A percentile compares a stretch with the other conserved stretches of the same genome.
These are phyloP conservation scores for Diutina scorzettiae DNA, from an alignment of 1,139 yeast species.

Conservation along the genomic window DNA sequence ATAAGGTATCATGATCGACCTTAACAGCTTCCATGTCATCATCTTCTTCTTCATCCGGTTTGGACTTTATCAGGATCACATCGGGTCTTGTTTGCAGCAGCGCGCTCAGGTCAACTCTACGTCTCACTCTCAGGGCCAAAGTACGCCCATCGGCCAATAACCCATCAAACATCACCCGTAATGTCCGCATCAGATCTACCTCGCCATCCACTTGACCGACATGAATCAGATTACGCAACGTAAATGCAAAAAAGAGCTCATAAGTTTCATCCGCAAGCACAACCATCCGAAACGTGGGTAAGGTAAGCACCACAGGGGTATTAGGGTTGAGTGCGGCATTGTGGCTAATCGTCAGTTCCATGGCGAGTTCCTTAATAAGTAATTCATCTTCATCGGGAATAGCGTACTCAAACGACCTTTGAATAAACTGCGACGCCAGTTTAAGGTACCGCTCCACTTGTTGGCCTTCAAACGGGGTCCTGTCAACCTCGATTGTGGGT, in stretches of 20 bases:
- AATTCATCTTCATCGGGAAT: conserved; percentile 49
- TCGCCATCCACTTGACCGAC: conserved; percentile 40
- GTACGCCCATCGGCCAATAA: conserved; percentile 84
- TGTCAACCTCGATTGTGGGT: conserved; percentile 38
- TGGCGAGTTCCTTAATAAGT: conserved; percentile 24
- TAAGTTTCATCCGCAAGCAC: conserved; percentile 87
- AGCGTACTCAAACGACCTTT: conserved; percentile 85
- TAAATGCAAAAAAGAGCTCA: conserved; percentile 66
- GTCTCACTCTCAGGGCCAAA: conserved; percentile 79
- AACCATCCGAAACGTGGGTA: conserved; percentile 93
- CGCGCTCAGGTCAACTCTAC: conserved; percentile 57
- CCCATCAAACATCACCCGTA: conserved; percentile 85
- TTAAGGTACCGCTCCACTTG: conserved; percentile 75
- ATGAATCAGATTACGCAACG: conserved; percentile 56
- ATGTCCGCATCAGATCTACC: conserved; percentile 37
- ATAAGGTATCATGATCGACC: conserved; percentile 34
- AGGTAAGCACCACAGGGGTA: conserved; percentile 60
- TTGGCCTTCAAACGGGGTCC: conserved; percentile 48
- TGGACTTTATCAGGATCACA: conserved; percentile 15
- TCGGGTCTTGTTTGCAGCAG: conserved; percentile 5
- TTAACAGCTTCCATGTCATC: conserved; percentile 37
- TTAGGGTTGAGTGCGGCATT: conserved; percentile 78
- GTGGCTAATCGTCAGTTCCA: conserved; percentile 31
- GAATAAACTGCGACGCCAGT: conserved; percentile 80
- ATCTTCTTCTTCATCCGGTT: conserved; percentile 24